Percentiles rank a stretch among this genome's conserved stretches.
phyloP scores from a whole-genome alignment of 225 moss, liverwort and hornwort species.

The Bryoerythrophyllum caledonicum region DNA sequence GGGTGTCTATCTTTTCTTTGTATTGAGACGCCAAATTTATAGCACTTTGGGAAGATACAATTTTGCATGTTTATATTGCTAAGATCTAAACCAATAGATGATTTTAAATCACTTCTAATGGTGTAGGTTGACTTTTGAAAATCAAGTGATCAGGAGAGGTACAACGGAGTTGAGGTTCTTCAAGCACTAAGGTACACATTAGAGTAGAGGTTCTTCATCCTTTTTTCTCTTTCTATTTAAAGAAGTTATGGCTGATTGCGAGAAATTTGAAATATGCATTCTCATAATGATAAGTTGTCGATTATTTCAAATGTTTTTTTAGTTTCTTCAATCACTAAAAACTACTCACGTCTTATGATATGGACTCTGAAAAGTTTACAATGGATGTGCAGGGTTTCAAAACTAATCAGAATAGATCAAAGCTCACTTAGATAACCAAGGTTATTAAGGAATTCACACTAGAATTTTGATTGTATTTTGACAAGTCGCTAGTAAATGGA shows the following conservation, averaged over 20 bases:
- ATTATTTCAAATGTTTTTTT: not conserved
- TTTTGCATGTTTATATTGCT: too few relatives aligned
- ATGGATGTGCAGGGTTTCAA: slow-evolving; percentile 44
- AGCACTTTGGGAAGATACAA: too few relatives aligned
- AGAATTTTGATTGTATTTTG: slow-evolving; percentile 60
- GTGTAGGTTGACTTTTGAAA: too few relatives aligned
- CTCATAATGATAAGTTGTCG: not conserved
- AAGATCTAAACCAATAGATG: too few relatives aligned
- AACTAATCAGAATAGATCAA: slow-evolving; percentile 37
- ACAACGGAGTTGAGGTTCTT: too few relatives aligned
- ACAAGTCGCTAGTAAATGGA: slow-evolving; percentile 63
- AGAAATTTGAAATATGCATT: not conserved
- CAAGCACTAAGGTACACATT: too few relatives aligned
- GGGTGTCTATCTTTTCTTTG: too few relatives aligned
- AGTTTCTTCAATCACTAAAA: too few relatives aligned
- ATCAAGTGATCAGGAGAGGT: too few relatives aligned
- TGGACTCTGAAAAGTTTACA: not conserved
- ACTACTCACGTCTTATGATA: not conserved
- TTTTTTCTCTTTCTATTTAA: not conserved
- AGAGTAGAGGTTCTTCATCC: not conserved
- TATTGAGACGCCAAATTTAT: too few relatives aligned
- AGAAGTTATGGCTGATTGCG: not conserved
- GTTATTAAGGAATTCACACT: slow-evolving; percentile 73
- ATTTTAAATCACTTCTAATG: too few relatives aligned
- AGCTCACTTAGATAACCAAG: slow-evolving; percentile 51